A percentile compares a stretch with the other conserved stretches of the same genome.
These are phyloP conservation scores for Pulicaria dysenterica DNA, from an alignment of 129 eudicot species.

Conservation along the genomic window DNA sequence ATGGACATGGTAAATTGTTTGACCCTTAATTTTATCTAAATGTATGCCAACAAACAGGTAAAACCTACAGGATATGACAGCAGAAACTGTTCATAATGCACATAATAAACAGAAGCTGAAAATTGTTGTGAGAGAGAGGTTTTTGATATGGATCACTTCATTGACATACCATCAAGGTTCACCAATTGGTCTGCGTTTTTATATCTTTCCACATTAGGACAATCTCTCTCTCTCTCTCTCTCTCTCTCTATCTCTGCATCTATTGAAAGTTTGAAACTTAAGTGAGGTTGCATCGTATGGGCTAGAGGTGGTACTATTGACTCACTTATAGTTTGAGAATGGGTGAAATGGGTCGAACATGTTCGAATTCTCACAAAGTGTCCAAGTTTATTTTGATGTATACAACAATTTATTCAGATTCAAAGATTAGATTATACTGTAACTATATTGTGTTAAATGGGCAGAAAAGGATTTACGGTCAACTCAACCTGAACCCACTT, in stretches of 20 bases:
- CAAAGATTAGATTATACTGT: too few relatives aligned
- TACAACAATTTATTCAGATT: too few relatives aligned
- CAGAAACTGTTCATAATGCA: neutral
- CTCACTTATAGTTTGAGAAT: too few relatives aligned
- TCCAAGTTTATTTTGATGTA: too few relatives aligned
- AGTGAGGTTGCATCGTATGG: neutral
- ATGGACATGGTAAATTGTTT: constrained; percentile 55
- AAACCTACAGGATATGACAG: neutral
- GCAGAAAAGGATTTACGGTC: too few relatives aligned
- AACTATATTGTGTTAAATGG: too few relatives aligned
- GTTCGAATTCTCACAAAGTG: too few relatives aligned
- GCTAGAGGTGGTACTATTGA: too few relatives aligned
- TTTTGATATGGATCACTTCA: neutral
- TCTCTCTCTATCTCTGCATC: neutral
- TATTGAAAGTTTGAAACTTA: neutral
- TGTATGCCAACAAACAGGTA: constrained; percentile 6
- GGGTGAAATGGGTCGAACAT: too few relatives aligned
- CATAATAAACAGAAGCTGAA: neutral
- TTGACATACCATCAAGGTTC: neutral
- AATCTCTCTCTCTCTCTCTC: neutral
- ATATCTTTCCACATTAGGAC: neutral
- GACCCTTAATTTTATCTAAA: neutral
- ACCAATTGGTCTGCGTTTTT: neutral
- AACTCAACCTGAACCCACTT: too few relatives aligned
- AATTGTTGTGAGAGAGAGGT: neutral